Base-by-base conservation (phyloP, 495 filamentous ascomycete species). In the Penicillium psychrofluorescens region DNA sequence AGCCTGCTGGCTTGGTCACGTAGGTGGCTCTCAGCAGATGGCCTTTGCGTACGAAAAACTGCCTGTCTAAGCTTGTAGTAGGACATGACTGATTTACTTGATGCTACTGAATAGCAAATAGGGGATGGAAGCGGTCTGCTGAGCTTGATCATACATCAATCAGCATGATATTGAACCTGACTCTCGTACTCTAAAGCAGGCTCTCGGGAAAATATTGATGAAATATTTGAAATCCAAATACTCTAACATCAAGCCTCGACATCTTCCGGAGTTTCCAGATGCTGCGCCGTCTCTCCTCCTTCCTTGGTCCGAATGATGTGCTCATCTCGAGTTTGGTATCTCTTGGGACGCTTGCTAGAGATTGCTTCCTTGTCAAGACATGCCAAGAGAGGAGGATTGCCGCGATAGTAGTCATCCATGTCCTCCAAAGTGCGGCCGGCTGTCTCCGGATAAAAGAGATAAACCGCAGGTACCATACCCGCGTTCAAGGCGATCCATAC, bases 371-470 rank as follows among this genome's bases (percentile, higher is more conserved):
- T 46, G 34, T 47, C 43, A 5, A 44, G 33, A 14, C 41, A 53
- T 0, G 41, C 55, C 29, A 48, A 40, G 8, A 49, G 35, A 14
- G 44, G 43, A 8, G 43, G 38, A 34, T 46, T 40, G 6, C 27
- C 31, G 12, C 49, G 43, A 36, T 50, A 57, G 15, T 48, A 40
- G 9, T 33, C 15, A 40, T 64, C 58, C 45, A 64, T 53, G 32
- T 64, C 61, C 34, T 64, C 61, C 39, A 64, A 43, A 36, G 46
- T 53, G 6, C 58, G 44, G 6, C 51, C 36, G 1, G 59, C 52
- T 3, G 56, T 64, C 58, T 80, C 78, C 7, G 75, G 77, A 45
- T 73, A 80, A 36, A 79, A 72, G 36, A 80, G 56, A 50, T 72
- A 81, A 12, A 77, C 67, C 15, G 77, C 56, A 42, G 51, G 51